A percentile compares a stretch with the other conserved stretches of the same genome.
phyloP scores from a whole-genome alignment of 2,329 filamentous ascomycete species.

The Xylaria sp. region DNA sequence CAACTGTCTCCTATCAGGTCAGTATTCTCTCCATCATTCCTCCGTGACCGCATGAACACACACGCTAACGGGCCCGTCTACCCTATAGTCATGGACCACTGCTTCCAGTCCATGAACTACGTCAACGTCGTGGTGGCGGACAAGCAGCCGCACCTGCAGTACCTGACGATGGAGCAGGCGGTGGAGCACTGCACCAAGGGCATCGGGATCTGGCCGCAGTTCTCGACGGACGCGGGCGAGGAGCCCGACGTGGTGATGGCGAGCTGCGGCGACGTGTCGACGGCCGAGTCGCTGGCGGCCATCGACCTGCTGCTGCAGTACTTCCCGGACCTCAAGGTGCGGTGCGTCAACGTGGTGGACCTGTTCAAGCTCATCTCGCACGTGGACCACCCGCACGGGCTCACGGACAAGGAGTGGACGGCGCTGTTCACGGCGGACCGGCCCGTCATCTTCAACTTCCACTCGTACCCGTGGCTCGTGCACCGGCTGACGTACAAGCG shows the following conservation, averaged over 20 bases:
- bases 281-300: constrained; percentile 73
- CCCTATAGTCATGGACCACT: constrained; percentile 69
- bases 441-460: constrained; percentile 82
- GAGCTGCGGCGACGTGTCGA: constrained; percentile 73
- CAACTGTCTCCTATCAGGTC: constrained; percentile 69
- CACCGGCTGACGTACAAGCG: constrained; percentile 78
- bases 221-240: constrained; percentile 67
- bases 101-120: constrained; percentile 72
- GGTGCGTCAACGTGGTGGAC: constrained; percentile 80
- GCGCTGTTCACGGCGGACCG: constrained; percentile 72
- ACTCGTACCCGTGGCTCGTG: constrained; percentile 80
- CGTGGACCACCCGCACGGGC: constrained; percentile 72
- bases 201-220: constrained; percentile 76
- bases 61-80: background rate
- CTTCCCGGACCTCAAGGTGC: constrained; percentile 73
- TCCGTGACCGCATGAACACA: background rate
- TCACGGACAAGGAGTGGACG: constrained; percentile 66
- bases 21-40: background rate
- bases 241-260: constrained; percentile 79
- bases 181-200: constrained; percentile 78
- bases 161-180: constrained; percentile 72
- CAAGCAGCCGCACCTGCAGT: constrained; percentile 79
- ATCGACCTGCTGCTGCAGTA: constrained; percentile 72
- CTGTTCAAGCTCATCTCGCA: constrained; percentile 77
- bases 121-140: constrained; percentile 81